Conservation (phyloP, 2,329 filamentous ascomycete genomes). For the Pyrenophora graminea region DNA sequence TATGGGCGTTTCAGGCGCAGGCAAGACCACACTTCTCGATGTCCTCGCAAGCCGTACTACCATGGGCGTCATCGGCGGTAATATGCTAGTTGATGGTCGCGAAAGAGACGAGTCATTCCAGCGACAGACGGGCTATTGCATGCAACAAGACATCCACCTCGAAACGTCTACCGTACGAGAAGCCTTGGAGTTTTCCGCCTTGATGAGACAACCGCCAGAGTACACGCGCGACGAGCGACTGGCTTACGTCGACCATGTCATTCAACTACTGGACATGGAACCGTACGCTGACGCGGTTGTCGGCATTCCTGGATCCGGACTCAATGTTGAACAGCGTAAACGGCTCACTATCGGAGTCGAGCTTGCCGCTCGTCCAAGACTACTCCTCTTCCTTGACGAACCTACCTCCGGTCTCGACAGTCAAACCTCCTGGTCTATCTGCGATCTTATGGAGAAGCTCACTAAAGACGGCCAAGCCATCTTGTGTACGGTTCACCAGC, state of each 20-base stretch:
- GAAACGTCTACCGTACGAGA: conserved; percentile 65
- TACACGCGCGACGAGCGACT: conserved; percentile 19
- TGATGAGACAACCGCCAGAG: conserved; percentile 59
- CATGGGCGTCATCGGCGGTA: conserved; percentile 79
- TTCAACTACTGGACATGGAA: conserved; percentile 84
- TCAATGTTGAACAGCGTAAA: conserved; percentile 61
- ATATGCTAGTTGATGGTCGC: conserved; percentile 72
- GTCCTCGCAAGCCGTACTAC: conserved; percentile 73
- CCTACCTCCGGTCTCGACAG: conserved; percentile 83
- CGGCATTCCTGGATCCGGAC: conserved; percentile 19
- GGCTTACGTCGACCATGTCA: conserved; percentile 73
- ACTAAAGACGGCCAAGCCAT: conserved; percentile 78
- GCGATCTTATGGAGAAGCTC: conserved; percentile 80
- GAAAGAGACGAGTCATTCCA: conserved; percentile 70
- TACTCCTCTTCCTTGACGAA: conserved; percentile 64
- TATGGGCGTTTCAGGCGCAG: conserved; percentile 65
- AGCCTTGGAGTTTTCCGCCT: conserved; percentile 75
- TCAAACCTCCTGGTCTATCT: conserved; percentile 80
- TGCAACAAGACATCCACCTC: conserved; percentile 65
- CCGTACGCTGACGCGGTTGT: conserved; percentile 27
- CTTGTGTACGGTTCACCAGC: conserved; percentile 92
- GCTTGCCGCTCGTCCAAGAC: conserved; percentile 33
- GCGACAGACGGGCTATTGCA: conserved; percentile 66
- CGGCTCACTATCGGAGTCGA: conserved; percentile 62
- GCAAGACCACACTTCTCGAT: conserved; percentile 86